Evolutionary conservation across 2,329 filamentous ascomycete species (phyloP), one percentile per base, ranked within the genome.

Genomic region (Ophiobolus disseminans): DNA sequence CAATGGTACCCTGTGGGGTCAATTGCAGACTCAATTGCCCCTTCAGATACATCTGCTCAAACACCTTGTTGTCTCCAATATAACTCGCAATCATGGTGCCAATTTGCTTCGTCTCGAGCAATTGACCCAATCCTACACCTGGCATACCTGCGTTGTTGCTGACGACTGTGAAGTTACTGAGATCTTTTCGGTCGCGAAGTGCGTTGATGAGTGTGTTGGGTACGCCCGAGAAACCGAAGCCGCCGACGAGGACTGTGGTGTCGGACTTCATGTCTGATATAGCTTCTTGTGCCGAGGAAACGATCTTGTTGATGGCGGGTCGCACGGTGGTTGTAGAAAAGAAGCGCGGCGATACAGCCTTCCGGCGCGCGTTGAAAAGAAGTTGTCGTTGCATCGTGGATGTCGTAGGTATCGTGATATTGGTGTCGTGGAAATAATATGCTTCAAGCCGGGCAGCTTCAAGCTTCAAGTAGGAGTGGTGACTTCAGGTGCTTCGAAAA

Each of bases 81-180:
- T 88, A 92, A 4, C 86, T 90, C 17, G 90, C 78, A 51, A 91
- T 85, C 69, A 92, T 83, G 48, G 87, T 85, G 53, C 83, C 80
- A 30, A 93, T 79, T 63, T 91, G 88, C 10, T 88, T 87, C 0
- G 85, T 83, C 45, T 85, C 81, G 0, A 88, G 83, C 22, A 92
- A 80, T 7, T 84, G 81, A 1, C 88, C 85, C 13, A 93, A 76
- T 1, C 89, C 89, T 4, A 86, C 83, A 21, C 85, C 84, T 30
- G 87, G 84, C 22, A 85, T 80, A 20, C 89, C 89, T 6, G 89
- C 89, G 67, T 93, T 93, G 68, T 93, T 93, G 40, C 88, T 91
- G 2, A 92, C 86, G 16, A 88, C 88, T 1, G 88, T 91, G 22
- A 93, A 78, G 43, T 72, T 69, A 13, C 48, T 64, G 40, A 71